Conservation (phyloP, 257 asterid genomes). For the Asclepias syriaca region DNA sequence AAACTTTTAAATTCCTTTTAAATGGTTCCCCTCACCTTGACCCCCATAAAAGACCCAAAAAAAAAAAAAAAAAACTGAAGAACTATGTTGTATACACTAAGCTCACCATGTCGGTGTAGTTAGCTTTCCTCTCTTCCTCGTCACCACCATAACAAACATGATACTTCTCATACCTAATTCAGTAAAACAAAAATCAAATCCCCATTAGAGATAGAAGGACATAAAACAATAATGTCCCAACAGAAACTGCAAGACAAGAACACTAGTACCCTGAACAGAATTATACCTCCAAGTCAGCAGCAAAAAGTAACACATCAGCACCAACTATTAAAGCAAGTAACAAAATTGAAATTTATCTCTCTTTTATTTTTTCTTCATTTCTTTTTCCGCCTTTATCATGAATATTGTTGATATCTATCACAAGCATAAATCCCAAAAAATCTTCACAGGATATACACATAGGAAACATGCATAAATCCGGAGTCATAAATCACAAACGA, state of each 20-base stretch:
- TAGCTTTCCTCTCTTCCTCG: slow-evolving; percentile 81
- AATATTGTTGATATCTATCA: background rate
- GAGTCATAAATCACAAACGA: background rate
- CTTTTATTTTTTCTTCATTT: background rate
- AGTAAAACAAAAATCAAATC: background rate
- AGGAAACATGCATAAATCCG: background rate
- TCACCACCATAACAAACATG: slow-evolving; percentile 90
- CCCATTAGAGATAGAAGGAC: background rate
- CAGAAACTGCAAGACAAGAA: background rate
- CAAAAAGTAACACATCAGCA: background rate
- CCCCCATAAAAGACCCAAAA: background rate
- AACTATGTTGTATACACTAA: background rate
- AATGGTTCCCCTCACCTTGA: background rate
- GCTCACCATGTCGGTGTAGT: slow-evolving; percentile 87
- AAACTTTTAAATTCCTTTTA: background rate
- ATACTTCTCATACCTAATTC: slow-evolving; percentile 86
- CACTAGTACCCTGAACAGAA: background rate
- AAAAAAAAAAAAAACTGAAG: background rate
- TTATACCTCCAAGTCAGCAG: background rate
- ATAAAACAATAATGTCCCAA: background rate
- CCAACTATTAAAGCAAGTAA: background rate
- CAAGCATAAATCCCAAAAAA: background rate
- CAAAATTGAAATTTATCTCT: background rate
- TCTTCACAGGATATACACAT: no score
- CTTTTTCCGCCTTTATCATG: background rate